Evolutionary conservation across 345 rosid species (phyloP).

Genomic region (Salix purpurea): DNA sequence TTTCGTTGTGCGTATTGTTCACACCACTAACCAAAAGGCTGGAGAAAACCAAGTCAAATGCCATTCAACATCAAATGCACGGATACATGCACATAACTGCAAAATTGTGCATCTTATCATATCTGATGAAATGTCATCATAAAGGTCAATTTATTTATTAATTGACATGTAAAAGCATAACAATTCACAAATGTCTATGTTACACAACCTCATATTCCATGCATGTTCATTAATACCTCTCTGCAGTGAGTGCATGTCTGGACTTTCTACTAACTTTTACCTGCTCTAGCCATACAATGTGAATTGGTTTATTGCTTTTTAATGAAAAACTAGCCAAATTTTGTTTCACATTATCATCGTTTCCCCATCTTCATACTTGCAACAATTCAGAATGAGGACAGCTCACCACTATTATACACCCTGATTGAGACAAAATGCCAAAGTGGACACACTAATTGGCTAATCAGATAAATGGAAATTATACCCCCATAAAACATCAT

Average conservation of each 20-base stretch:
- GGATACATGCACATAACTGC: not conserved
- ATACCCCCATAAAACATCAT: not conserved
- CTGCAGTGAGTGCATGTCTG: not conserved
- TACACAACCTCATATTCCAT: not conserved
- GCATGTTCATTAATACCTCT: not conserved
- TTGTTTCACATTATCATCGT: not conserved
- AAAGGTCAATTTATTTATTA: not conserved
- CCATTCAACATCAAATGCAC: not conserved
- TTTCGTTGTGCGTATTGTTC: slow-evolving; percentile 32
- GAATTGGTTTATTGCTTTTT: not conserved
- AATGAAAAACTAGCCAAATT: not conserved
- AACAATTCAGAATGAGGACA: not conserved
- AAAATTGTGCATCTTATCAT: not conserved
- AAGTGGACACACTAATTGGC: not conserved
- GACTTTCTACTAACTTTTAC: not conserved
- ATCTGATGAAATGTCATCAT: not conserved
- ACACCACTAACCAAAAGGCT: slow-evolving; percentile 32
- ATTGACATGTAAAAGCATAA: not conserved
- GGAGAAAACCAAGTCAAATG: slow-evolving; percentile 26
- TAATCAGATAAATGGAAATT: not conserved
- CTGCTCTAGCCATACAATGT: not conserved
- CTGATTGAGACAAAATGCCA: not conserved
- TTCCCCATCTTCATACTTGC: not conserved
- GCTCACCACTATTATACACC: not conserved
- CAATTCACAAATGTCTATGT: not conserved